Evolutionary conservation across 2,329 filamentous ascomycete genomes (phyloP).

Genomic region (Didymellaceae sp.): DNA sequence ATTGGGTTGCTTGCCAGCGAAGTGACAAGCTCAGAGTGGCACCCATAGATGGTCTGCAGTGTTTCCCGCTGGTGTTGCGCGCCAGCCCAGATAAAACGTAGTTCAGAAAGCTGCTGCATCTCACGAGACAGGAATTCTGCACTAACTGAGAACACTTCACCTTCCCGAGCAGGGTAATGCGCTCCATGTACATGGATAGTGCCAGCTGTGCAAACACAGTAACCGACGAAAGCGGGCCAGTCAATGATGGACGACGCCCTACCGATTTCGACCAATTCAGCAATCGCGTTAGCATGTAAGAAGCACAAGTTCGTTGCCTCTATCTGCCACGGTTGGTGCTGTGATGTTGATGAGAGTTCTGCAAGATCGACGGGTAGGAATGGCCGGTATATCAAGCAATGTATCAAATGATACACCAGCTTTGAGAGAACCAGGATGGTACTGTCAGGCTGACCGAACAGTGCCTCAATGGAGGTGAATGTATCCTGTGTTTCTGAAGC

Average conservation of each 20-base stretch:
- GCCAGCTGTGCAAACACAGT: conserved; percentile 84
- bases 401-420: conserved; percentile 83
- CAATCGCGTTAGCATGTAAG: conserved; percentile 84
- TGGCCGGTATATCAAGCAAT: conserved; percentile 85
- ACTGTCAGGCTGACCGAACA: conserved; percentile 80
- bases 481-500: conserved; percentile 80
- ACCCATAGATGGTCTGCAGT: conserved; percentile 76
- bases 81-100: conserved; percentile 77
- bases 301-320: conserved; percentile 89
- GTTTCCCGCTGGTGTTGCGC: conserved; percentile 82
- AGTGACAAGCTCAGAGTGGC: conserved; percentile 82
- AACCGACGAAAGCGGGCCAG: conserved; percentile 86
- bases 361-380: conserved; percentile 85
- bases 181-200: conserved; percentile 88
- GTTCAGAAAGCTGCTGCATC: conserved; percentile 78
- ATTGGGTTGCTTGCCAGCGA: conserved; percentile 71
- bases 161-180: conserved; percentile 72
- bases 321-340: conserved; percentile 92
- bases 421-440: conserved; percentile 83
- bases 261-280: conserved; percentile 80
- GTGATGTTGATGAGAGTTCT: conserved; percentile 78
- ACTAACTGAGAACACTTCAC: conserved; percentile 68
- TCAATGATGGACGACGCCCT: conserved; percentile 76
- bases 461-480: conserved; percentile 74
- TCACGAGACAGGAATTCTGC: conserved; percentile 76